Evolutionary conservation across 441 rosid genomes (phyloP), one percentile per base, ranked within the genome.

Genomic region (Breynia disticha): DNA sequence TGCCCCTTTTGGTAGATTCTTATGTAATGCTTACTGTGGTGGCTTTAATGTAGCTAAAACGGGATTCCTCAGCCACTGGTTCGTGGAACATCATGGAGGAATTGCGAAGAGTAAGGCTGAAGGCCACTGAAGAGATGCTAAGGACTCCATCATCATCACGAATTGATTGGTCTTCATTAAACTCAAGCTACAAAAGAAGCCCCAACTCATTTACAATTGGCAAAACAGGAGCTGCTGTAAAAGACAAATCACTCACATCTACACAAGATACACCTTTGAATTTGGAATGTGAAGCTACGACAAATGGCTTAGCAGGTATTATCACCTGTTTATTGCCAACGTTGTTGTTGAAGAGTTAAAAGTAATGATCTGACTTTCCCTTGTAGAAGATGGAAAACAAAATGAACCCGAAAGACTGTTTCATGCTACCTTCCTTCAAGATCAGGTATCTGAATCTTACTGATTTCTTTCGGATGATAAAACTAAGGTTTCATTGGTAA

Each of bases 1-100:
- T 24, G 7, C 3, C 32, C 4, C 4, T 24, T 24, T 24, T 24
- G 32, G 3, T 16, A 2, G 11, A 52, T 50, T 61, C 48, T 56
- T 52, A 19, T 19, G 21, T 35, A 56, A 44, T 42, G 50, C 48
- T 66, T 48, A 60, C 45, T 61, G 49, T 52, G 63, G 66, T 51
- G 63, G 68, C 60, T 62, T 61, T 18, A 67, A 54, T 79, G 70
- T 77, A 91, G 97, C 63, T 71, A 59, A 72, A 70, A 63, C 75
- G 68, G 71, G 76, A 73, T 64, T 69, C 77, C 42, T 66, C 76
- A 32, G 72, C 82, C 56, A 64, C 70, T 41, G 79, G 77, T 50
- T 75, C 87, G 21, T 86, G 96, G 97, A 88, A 78, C 72, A 82
- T 88, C 68, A 71, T 68, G 16, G 98, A 91, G 66, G 97, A 88